Evolutionary conservation across 2,329 filamentous ascomycete species (phyloP).

Genomic region (Neobulgaria alba): DNA sequence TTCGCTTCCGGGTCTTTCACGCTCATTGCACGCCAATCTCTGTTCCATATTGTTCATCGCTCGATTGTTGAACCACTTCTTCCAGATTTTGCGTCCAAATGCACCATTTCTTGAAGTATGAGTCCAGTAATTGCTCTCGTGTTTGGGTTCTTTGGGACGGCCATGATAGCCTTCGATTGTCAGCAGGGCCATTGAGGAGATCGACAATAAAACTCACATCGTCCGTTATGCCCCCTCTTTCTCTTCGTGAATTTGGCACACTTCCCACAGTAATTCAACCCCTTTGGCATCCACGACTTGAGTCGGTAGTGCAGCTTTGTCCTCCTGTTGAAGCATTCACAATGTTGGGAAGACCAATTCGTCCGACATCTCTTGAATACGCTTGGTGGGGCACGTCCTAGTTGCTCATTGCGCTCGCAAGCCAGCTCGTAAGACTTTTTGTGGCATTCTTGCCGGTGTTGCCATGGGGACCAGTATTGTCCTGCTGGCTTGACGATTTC

Average conservation of each 20-base stretch:
- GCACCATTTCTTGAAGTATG: slow-evolving; percentile 15
- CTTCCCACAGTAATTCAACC: slow-evolving; percentile 18
- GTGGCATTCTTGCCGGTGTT: slow-evolving; percentile 13
- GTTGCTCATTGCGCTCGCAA: neutral
- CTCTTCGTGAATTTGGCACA: slow-evolving; percentile 20
- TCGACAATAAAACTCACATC: slow-evolving; percentile 22
- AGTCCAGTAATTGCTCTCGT: slow-evolving; percentile 16
- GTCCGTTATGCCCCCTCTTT: slow-evolving; percentile 14
- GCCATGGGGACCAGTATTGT: too few relatives aligned
- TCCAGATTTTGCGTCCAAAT: slow-evolving; percentile 22
- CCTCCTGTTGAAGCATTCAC: slow-evolving; percentile 13
- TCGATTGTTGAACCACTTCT: slow-evolving; percentile 24
- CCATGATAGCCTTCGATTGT: slow-evolving; percentile 21
- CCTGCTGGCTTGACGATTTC: neutral
- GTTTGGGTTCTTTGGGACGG: slow-evolving; percentile 3
- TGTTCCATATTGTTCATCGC: slow-evolving; percentile 19
- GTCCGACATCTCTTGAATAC: slow-evolving; percentile 12
- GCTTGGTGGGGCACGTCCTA: slow-evolving; percentile 1
- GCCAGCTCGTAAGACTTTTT: slow-evolving; percentile 7
- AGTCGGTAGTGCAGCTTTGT: slow-evolving; percentile 13
- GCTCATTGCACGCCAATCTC: slow-evolving; percentile 6
- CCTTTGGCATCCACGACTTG: slow-evolving; percentile 18
- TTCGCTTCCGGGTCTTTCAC: slow-evolving; percentile 6
- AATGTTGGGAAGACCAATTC: slow-evolving; percentile 10
- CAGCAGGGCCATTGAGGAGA: neutral